Base-by-base conservation (phyloP, 306 rosid species). In the Senna siamea region DNA sequence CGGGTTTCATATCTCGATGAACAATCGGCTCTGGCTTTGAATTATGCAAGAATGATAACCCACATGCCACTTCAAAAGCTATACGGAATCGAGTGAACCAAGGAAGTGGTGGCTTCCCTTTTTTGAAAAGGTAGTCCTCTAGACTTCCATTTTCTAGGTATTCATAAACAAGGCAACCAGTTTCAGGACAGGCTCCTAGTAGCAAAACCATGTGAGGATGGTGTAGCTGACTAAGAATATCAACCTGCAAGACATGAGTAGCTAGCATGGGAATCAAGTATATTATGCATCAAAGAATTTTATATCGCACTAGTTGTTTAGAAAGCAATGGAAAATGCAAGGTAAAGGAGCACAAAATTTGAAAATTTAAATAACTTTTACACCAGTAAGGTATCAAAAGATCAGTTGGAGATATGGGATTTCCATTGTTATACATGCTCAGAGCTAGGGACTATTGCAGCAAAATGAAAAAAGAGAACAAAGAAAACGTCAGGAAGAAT, bases 101-200 rank as follows among this genome's bases (percentile, higher is more conserved):
- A 52, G 97, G 97, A 75, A 91, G 95, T 18, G 86, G 86, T 6
- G 87, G 82, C 70, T 79, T 94, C 76, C 85, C 86, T 20, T 67
- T 86, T 58, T 66, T 73, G 73, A 68, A 75, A 65, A 94, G 77
- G 59, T 89, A 85, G 46, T 91, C 93, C 60, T 94, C 97, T 32
- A 94, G 76, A 69, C 91, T 94, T 70, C 97, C 98, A 75, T 94
- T 91, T 88, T 89, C 98, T 82, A 91, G 44, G 86, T 89, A 88
- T 60, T 94, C 96, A 54, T 94, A 94, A 54, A 94, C 91, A 65
- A 94, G 87, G 64, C 95, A 91, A 53, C 96, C 87, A 9, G 43
- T 87, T 78, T 94, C 97, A 4, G 97, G 97, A 79, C 98, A 91
- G 40, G 97, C 98, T 81, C 98, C 98, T 28, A 94, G 92, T 69